Percentiles rank a stretch among this genome's conserved stretches.
Evolutionary conservation across 768 basidiomycete species (phyloP).

Genomic region (Ramaria sp.): DNA sequence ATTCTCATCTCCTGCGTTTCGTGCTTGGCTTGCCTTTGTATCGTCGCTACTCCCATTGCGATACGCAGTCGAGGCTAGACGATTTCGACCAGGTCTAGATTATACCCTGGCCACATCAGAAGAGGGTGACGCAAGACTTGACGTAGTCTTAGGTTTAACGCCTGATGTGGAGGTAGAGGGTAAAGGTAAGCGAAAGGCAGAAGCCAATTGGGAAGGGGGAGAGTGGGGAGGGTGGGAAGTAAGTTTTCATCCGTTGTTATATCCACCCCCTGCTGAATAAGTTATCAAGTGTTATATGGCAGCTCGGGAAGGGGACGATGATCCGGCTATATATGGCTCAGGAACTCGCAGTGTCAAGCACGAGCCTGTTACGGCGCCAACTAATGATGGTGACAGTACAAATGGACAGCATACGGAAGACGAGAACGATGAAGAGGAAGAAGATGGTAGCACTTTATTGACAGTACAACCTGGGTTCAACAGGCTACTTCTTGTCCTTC

Average conservation of each 20-base stretch:
- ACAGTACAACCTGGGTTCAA: conserved; percentile 89
- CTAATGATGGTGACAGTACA: conserved; percentile 13
- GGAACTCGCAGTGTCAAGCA: conserved; percentile 32
- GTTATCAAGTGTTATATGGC: conserved; percentile 78
- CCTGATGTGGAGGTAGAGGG: conserved; percentile 37
- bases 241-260: not conserved
- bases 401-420: conserved; percentile 6
- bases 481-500: conserved; percentile 73
- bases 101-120: conserved; percentile 91
- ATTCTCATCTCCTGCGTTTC: conserved; percentile 72
- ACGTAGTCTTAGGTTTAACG: conserved; percentile 80
- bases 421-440: conserved; percentile 34
- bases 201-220: conserved; percentile 47
- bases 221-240: conserved; percentile 96
- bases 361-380: conserved; percentile 8
- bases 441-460: conserved; percentile 71
- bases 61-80: conserved; percentile 66
- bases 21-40: conserved; percentile 77
- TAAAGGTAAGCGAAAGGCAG: conserved; percentile 20
- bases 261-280: not conserved
- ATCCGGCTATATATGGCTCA: conserved; percentile 86
- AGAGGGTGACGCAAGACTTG: conserved; percentile 69
- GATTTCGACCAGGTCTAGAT: conserved; percentile 88
- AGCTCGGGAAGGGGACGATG: conserved; percentile 88
- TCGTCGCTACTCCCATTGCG: conserved; percentile 62